Evolutionary conservation across 352 stramenopile species (phyloP).

Genomic region (Elongisporangium anandrum): DNA sequence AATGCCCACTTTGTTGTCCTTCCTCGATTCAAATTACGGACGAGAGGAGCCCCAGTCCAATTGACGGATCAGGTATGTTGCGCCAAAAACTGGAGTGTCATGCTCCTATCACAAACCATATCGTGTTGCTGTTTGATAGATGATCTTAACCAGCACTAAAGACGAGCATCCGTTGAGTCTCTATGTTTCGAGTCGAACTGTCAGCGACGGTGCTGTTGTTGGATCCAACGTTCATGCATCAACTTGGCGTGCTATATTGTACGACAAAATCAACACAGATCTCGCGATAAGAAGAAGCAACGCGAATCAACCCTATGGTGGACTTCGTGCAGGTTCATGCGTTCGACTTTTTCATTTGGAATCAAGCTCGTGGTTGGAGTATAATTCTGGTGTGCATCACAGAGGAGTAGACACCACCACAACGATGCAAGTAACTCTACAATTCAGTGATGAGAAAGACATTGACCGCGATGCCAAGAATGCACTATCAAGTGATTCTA

Average conservation of each 20-base stretch:
- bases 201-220: conserved; percentile 36
- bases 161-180: conserved; percentile 47
- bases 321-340: conserved; percentile 47
- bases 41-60: conserved; percentile 57
- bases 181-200: conserved; percentile 56
- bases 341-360: conserved; percentile 65
- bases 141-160: conserved; percentile 42
- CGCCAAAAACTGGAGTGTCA: neutral
- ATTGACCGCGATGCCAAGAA: conserved; percentile 22
- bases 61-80: conserved; percentile 55
- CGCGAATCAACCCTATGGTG: conserved; percentile 3
- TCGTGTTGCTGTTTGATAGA: conserved; percentile 13
- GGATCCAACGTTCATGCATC: conserved; percentile 54
- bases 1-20: conserved; percentile 47
- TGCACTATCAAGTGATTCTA: conserved; percentile 36
- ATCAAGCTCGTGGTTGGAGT: conserved; percentile 58
- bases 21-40: conserved; percentile 60
- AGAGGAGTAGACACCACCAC: conserved; percentile 1
- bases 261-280: conserved; percentile 31
- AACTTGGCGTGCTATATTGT: conserved; percentile 51
- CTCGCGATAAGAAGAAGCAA: conserved; percentile 2
- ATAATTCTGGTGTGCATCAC: conserved; percentile 6
- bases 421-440: conserved; percentile 25
- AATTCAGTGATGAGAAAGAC: conserved; percentile 43
- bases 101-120: neutral